Percentiles rank a stretch among this genome's conserved stretches.
Evolutionary conservation across 2,329 filamentous ascomycete genomes (phyloP).

Genomic region (Talaromyces marneffei): DNA sequence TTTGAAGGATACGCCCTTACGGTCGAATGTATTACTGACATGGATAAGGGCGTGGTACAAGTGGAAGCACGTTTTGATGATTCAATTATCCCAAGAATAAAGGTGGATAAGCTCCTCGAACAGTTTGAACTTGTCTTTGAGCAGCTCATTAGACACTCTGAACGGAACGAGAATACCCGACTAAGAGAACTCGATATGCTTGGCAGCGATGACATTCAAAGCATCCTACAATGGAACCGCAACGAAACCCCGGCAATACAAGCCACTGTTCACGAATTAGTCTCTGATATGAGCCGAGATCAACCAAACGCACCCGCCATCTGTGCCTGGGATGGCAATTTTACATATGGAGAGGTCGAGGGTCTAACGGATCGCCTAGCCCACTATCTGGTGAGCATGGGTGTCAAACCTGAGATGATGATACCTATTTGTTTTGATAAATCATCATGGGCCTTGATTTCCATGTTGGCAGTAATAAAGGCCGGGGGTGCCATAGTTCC

Average conservation of each 20-base stretch:
- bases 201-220: not conserved
- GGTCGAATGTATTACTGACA: not conserved
- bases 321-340: constrained; percentile 26
- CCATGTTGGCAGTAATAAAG: constrained; percentile 17
- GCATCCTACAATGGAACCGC: not conserved
- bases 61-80: not conserved
- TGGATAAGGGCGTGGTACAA: not conserved
- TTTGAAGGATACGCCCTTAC: not conserved
- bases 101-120: not conserved
- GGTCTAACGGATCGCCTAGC: constrained; percentile 29
- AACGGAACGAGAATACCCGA: not conserved
- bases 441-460: constrained; percentile 15
- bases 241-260: not conserved
- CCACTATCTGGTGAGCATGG: constrained; percentile 23
- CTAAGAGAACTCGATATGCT: not conserved
- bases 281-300: not conserved
- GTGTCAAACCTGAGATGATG: constrained; percentile 22
- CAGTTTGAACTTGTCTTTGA: not conserved
- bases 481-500: constrained; percentile 16
- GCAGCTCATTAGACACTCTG: not conserved
- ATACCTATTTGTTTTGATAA: constrained; percentile 22
- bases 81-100: not conserved
- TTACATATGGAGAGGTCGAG: constrained; percentile 31
- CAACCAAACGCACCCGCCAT: constrained; percentile 21
- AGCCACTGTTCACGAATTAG: not conserved